Evolutionary conservation across 2,329 filamentous ascomycete genomes (phyloP).

Genomic region (Xenoacremonium recifei): DNA sequence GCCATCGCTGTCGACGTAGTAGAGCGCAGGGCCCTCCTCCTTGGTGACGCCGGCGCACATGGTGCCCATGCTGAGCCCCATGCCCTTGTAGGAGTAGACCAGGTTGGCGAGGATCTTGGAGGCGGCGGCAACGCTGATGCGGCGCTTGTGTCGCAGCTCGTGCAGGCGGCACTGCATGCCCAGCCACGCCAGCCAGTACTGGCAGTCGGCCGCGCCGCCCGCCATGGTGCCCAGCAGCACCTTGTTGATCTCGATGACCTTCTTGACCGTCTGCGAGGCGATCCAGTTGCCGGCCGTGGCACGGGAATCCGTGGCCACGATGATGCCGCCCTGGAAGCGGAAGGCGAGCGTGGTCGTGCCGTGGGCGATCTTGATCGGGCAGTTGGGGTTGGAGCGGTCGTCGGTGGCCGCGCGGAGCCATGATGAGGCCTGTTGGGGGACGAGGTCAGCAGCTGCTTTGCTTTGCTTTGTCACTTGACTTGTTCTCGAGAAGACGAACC

Average conservation of each 20-base stretch:
- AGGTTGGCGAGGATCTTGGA: slow-evolving; percentile 98
- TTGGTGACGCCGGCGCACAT: slow-evolving; percentile 98
- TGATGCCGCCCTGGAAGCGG: slow-evolving; percentile 97
- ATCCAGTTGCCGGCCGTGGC: slow-evolving; percentile 99
- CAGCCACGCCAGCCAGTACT: slow-evolving; percentile 99
- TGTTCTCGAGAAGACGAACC: slow-evolving; percentile 65
- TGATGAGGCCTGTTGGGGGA: slow-evolving; percentile 66
- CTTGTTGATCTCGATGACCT: slow-evolving; percentile 98
- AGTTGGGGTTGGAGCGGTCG: slow-evolving; percentile 93
- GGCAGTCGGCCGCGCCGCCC: slow-evolving; percentile 96
- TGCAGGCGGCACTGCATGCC: slow-evolving; percentile 99
- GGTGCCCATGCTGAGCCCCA: slow-evolving; percentile 98
- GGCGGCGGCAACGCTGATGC: slow-evolving; percentile 94
- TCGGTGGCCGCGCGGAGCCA: slow-evolving; percentile 98
- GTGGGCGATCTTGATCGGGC: slow-evolving; percentile 99
- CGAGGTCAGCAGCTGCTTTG: too few relatives aligned
- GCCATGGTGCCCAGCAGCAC: slow-evolving; percentile 96
- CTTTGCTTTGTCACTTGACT: too few relatives aligned
- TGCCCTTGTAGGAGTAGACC: slow-evolving; percentile 98
- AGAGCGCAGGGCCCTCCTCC: slow-evolving; percentile 93
- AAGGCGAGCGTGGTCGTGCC: slow-evolving; percentile 97
- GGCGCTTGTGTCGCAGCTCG: slow-evolving; percentile 98
- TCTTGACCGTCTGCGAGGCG: slow-evolving; percentile 99
- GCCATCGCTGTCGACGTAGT: slow-evolving; percentile 96
- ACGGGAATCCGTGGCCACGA: slow-evolving; percentile 96